These are phyloP conservation scores for Kodamaea laetipori DNA, from an alignment of 805 yeast genomes.

Conservation along the genomic window DNA sequence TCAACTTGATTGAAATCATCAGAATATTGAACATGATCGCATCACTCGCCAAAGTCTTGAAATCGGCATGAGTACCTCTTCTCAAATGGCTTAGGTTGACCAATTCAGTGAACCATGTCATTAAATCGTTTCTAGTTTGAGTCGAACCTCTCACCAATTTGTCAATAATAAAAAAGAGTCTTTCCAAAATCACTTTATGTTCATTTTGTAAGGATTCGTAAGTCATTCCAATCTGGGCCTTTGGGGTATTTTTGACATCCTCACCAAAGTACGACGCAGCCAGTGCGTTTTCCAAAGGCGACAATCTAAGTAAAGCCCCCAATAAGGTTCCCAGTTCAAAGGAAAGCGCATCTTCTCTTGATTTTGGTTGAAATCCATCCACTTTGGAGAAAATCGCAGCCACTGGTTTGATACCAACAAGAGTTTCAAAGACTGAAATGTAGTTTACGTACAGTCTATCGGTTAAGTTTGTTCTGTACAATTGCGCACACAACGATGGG, in stretches of 20 bases:
- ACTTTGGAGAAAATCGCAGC: conserved; percentile 61
- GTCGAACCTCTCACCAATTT: conserved; percentile 74
- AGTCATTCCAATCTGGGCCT: conserved; percentile 48
- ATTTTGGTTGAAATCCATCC: conserved; percentile 52
- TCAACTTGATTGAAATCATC: conserved; percentile 63
- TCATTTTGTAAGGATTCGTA: conserved; percentile 66
- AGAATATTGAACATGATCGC: conserved; percentile 81
- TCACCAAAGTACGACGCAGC: conserved; percentile 48
- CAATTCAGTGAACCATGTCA: conserved; percentile 70
- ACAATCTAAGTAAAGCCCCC: conserved; percentile 75
- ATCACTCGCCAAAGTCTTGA: conserved; percentile 67
- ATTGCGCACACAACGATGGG: conserved; percentile 44
- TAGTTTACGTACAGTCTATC: conserved; percentile 55
- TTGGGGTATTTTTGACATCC: conserved; percentile 22
- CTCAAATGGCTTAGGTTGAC: conserved; percentile 85
- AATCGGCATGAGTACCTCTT: conserved; percentile 80
- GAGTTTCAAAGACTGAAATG: conserved; percentile 56
- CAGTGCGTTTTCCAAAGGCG: conserved; percentile 65
- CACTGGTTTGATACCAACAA: conserved; percentile 60
- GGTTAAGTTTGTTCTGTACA: conserved; percentile 45
- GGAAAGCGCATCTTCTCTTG: conserved; percentile 43
- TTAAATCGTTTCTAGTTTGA: conserved; percentile 60
- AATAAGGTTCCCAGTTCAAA: conserved; percentile 65
- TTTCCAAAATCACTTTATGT: conserved; percentile 56
- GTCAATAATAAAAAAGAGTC: conserved; percentile 70